A percentile compares a stretch with the other conserved stretches of the same genome.
Evolutionary conservation across 305 asterid species (phyloP).

Genomic region (Solanum hybrid): DNA sequence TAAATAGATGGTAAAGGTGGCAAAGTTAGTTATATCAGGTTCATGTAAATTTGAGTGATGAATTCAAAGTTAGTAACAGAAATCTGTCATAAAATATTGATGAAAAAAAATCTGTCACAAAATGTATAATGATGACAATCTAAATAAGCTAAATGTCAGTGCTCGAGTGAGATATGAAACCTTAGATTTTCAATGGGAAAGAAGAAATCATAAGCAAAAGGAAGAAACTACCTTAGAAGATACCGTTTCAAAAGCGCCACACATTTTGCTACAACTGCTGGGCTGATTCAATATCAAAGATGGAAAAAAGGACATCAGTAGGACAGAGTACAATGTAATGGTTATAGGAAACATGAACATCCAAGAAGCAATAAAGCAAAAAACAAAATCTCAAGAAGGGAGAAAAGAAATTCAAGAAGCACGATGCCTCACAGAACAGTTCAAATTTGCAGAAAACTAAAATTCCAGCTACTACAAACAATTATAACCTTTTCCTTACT

Average conservation of each 20-base stretch:
- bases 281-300: conserved; percentile 42
- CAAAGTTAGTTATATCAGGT: background rate
- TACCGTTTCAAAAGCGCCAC: conserved; percentile 88
- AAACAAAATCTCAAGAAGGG: background rate
- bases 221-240: conserved; percentile 66
- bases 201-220: background rate
- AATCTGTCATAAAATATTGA: background rate
- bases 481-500: background rate
- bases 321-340: conserved; percentile 10
- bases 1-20: background rate
- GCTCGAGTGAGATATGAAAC: background rate
- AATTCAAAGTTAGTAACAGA: background rate
- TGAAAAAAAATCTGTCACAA: background rate
- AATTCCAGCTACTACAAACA: background rate
- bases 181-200: background rate
- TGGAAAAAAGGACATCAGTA: conserved; percentile 5
- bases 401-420: background rate
- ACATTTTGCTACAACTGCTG: conserved; percentile 97
- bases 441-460: background rate
- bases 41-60: background rate
- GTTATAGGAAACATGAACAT: background rate
- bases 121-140: background rate
- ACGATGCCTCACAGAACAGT: background rate
- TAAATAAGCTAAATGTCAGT: background rate
- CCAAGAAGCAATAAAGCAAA: background rate